A percentile compares a stretch with the other conserved stretches of the same genome.
Evolutionary conservation across 441 rosid genomes (phyloP).

Genomic region (Gossypium schwendimanii): DNA sequence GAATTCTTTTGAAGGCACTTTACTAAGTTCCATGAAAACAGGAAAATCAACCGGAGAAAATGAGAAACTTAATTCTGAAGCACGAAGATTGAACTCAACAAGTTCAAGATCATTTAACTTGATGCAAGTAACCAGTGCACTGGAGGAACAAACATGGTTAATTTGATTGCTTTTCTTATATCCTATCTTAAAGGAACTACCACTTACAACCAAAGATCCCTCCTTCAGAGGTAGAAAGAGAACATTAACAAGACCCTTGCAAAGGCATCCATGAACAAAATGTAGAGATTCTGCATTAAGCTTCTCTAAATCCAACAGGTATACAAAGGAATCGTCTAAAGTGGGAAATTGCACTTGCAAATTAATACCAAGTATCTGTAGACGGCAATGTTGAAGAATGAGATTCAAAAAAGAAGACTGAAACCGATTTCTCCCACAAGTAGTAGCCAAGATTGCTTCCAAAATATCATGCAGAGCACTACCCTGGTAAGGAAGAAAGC

Average conservation of each 20-base stretch:
- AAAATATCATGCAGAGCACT: slow-evolving; percentile 57
- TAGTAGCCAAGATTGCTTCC: slow-evolving; percentile 37
- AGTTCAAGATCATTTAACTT: slow-evolving; percentile 51
- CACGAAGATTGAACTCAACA: slow-evolving; percentile 36
- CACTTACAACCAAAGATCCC: slow-evolving; percentile 41
- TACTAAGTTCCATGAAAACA: slow-evolving; percentile 37
- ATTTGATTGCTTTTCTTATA: slow-evolving; percentile 46
- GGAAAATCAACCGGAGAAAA: slow-evolving; percentile 56
- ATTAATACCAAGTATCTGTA: slow-evolving; percentile 35
- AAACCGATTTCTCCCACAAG: slow-evolving; percentile 34
- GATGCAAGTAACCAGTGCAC: slow-evolving; percentile 30
- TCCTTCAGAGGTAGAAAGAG: slow-evolving; percentile 44
- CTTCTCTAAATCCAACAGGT: slow-evolving; percentile 46
- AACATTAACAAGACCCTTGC: slow-evolving; percentile 46
- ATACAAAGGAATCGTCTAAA: slow-evolving; percentile 34
- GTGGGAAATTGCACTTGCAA: slow-evolving; percentile 49
- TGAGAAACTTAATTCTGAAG: slow-evolving; percentile 44
- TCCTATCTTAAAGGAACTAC: slow-evolving; percentile 44
- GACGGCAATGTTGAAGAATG: slow-evolving; percentile 50
- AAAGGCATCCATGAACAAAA: slow-evolving; percentile 43
- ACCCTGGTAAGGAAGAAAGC: slow-evolving; percentile 43
- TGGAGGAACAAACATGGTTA: slow-evolving; percentile 27
- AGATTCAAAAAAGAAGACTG: slow-evolving; percentile 55
- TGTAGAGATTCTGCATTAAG: slow-evolving; percentile 49
- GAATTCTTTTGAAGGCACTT: slow-evolving; percentile 36